phyloP scores from a whole-genome alignment of 2,329 filamentous ascomycete genomes.

The Chaetomiaceae sp. region DNA sequence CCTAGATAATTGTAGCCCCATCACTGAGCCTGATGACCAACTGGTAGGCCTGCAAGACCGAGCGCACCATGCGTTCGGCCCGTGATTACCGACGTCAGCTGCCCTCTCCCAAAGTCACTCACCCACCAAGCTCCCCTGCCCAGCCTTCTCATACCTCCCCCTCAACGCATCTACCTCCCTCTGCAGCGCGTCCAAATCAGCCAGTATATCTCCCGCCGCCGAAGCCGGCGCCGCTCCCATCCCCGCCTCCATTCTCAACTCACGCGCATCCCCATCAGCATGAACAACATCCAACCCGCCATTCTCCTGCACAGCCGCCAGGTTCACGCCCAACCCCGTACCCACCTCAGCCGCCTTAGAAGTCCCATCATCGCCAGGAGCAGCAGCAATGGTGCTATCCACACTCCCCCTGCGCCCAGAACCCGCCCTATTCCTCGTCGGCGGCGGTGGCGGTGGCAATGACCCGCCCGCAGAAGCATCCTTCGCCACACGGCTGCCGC shows the following conservation, averaged over 20 bases:
- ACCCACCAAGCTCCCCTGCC: neutral
- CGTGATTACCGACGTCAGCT: too few relatives aligned
- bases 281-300: conserved; percentile 5
- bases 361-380: conserved; percentile 11
- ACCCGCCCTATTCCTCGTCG: conserved; percentile 31
- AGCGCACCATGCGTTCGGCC: too few relatives aligned
- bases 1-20: too few relatives aligned
- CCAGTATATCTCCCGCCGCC: conserved; percentile 55
- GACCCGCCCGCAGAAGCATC: too few relatives aligned
- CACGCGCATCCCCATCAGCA: too few relatives aligned
- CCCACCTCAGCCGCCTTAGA: conserved; percentile 1
- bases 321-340: neutral
- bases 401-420: neutral
- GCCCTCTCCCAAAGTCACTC: too few relatives aligned
- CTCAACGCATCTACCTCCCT: conserved; percentile 67
- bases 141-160: conserved; percentile 32
- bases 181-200: conserved; percentile 65
- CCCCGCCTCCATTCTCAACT: too few relatives aligned
- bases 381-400: neutral
- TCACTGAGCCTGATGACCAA: too few relatives aligned
- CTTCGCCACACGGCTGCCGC: conserved; percentile 22
- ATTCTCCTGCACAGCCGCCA: neutral
- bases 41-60: too few relatives aligned
- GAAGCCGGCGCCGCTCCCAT: conserved; percentile 19
- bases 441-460: conserved; percentile 21